phyloP scores from a whole-genome alignment of 2,329 filamentous ascomycete genomes.

The Pseudocercospora eumusae region DNA sequence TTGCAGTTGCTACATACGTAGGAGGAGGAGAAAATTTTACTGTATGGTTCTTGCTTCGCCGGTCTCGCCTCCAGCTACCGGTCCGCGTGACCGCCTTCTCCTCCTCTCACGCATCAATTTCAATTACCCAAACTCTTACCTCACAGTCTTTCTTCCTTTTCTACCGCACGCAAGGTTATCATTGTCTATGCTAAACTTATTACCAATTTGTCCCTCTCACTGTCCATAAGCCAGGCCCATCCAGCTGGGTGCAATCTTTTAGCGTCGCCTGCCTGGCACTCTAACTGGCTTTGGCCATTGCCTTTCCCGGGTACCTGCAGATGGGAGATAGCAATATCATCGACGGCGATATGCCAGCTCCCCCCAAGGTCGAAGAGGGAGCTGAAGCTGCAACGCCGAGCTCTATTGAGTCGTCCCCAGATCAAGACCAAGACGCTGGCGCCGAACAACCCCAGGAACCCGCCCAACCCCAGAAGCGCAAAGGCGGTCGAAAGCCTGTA shows the following conservation, averaged over 20 bases:
- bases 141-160: conserved; percentile 29
- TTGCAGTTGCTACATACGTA: conserved; percentile 11
- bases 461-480: conserved; percentile 74
- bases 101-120: conserved; percentile 30
- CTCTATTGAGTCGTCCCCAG: conserved; percentile 53
- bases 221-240: conserved; percentile 27
- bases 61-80: conserved; percentile 13
- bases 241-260: conserved; percentile 35
- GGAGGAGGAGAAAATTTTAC: conserved; percentile 7
- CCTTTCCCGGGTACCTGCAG: conserved; percentile 48
- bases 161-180: conserved; percentile 43
- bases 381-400: conserved; percentile 49
- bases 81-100: conserved; percentile 24
- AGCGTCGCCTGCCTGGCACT: conserved; percentile 33
- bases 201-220: conserved; percentile 34
- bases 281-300: conserved; percentile 36
- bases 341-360: conserved; percentile 46
- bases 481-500: conserved; percentile 97
- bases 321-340: conserved; percentile 51
- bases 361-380: conserved; percentile 49
- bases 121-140: conserved; percentile 37
- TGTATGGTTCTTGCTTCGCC: conserved; percentile 17
- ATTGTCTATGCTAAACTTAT: conserved; percentile 36
- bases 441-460: conserved; percentile 47
- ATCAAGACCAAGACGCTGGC: conserved; percentile 48